Percentiles rank a stretch among this genome's conserved stretches.
These are phyloP conservation scores for Globisporangium canariense DNA, from an alignment of 352 stramenopile genomes.

Conservation along the genomic window DNA sequence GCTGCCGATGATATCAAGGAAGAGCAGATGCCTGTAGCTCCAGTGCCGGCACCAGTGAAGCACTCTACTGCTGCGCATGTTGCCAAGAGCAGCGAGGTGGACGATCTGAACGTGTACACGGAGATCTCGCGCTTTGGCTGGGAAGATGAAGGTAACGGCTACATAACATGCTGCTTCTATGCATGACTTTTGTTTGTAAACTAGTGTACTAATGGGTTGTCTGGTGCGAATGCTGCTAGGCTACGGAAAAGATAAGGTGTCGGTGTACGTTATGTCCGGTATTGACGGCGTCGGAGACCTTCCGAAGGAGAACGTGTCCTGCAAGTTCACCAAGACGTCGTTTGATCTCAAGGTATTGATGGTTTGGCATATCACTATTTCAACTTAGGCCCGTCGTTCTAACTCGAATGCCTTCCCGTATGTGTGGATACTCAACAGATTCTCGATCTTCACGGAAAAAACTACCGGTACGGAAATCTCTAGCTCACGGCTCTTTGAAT, in stretches of 20 bases:
- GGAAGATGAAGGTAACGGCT: conserved; percentile 68
- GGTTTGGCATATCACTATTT: not conserved
- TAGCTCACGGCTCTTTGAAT: too few species aligned
- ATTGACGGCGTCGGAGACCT: conserved; percentile 74
- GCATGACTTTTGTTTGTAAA: not conserved
- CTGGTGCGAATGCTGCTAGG: conserved; percentile 21
- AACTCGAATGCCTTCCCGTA: not conserved
- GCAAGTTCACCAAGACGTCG: conserved; percentile 72
- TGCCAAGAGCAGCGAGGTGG: conserved; percentile 14
- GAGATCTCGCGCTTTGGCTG: conserved; percentile 85
- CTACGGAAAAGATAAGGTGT: conserved; percentile 85
- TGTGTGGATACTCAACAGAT: conserved; percentile 29
- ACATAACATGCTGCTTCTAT: not conserved
- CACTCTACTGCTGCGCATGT: conserved; percentile 20
- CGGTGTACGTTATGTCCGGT: conserved; percentile 80
- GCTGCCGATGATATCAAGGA: conserved; percentile 19
- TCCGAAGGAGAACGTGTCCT: conserved; percentile 68
- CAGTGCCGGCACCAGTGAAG: conserved; percentile 25
- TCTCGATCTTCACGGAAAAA: conserved; percentile 62
- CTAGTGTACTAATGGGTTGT: not conserved
- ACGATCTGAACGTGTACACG: conserved; percentile 65
- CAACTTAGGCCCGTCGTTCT: not conserved
- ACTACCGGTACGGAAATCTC: conserved; percentile 39
- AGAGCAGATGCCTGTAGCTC: conserved; percentile 14
- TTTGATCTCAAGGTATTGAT: conserved; percentile 76